A percentile compares a stretch with the other conserved stretches of the same genome.
phyloP scores from a whole-genome alignment of 345 rosid species.

The Boechera stricta region DNA sequence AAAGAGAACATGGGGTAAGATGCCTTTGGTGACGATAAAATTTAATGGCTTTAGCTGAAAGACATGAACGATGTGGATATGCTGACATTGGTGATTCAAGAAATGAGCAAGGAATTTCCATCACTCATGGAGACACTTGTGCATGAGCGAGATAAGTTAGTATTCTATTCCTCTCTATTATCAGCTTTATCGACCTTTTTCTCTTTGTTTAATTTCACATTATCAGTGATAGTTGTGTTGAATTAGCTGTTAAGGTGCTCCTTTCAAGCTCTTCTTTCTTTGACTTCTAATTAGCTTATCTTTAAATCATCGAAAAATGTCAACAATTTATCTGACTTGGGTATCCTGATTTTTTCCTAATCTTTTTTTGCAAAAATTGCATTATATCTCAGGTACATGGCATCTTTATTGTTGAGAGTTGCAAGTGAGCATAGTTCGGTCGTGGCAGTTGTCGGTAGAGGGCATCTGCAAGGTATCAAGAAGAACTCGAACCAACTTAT shows the following conservation, averaged over 20 bases:
- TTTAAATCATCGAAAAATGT: not conserved
- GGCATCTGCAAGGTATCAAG: conserved; percentile 87
- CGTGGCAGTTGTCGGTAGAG: conserved; percentile 94
- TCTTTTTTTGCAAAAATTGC: not conserved
- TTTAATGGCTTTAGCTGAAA: conserved; percentile 62
- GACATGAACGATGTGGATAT: conserved; percentile 88
- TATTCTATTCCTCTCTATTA: conserved; percentile 29
- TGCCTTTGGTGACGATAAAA: conserved; percentile 51
- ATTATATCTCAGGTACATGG: conserved; percentile 72
- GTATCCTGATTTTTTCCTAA: not conserved
- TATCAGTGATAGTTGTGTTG: not conserved
- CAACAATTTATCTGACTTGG: too few relatives aligned
- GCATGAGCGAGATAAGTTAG: conserved; percentile 94
- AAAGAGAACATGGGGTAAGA: conserved; percentile 79
- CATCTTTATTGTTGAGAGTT: conserved; percentile 58
- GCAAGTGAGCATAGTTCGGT: conserved; percentile 78
- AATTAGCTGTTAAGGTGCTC: not conserved
- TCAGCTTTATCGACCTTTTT: too few relatives aligned
- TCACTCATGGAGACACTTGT: conserved; percentile 92
- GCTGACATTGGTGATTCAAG: conserved; percentile 90
- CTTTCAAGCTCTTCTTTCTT: not conserved
- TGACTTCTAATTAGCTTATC: not conserved
- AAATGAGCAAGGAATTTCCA: conserved; percentile 96
- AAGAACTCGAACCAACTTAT: conserved; percentile 86
- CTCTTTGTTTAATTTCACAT: not conserved